phyloP scores from a whole-genome alignment of 805 yeast species.

The Teunomyces barrocoloradensis region DNA sequence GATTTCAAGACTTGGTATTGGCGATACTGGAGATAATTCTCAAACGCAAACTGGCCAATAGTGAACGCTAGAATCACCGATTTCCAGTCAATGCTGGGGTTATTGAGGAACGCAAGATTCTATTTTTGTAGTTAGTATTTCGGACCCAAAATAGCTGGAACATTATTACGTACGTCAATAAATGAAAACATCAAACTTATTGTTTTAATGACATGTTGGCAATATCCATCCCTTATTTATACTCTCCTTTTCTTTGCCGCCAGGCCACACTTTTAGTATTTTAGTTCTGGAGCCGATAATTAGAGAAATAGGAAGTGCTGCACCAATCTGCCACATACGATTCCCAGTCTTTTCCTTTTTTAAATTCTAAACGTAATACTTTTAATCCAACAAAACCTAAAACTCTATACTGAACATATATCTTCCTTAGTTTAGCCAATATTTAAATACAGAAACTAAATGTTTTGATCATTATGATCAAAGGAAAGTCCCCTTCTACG shows the following conservation, averaged over 20 bases:
- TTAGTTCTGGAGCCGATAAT: no score
- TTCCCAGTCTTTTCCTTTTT: neutral
- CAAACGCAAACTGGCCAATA: conserved; percentile 71
- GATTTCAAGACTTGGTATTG: conserved; percentile 67
- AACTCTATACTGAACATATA: neutral
- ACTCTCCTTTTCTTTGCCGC: no score
- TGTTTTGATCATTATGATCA: conserved; percentile 1
- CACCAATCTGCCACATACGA: neutral
- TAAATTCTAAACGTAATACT: conserved; percentile 3
- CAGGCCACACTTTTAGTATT: no score
- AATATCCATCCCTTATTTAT: no score
- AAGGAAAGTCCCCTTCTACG: neutral
- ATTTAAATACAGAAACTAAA: conserved; percentile 2
- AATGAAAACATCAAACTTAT: no score
- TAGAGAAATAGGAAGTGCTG: no score
- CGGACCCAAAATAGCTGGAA: no score
- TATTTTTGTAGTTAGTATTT: conserved; percentile 7
- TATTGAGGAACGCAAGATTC: conserved; percentile 57
- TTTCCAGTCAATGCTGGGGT: conserved; percentile 78
- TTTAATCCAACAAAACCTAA: conserved; percentile 1
- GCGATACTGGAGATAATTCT: conserved; percentile 68
- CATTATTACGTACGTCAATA: no score
- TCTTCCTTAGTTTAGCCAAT: conserved; percentile 1
- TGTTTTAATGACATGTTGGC: no score
- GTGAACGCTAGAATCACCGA: conserved; percentile 69